Evolutionary conservation across 1,284 basidiomycete species (phyloP).

Genomic region (Coniferiporia weirii): DNA sequence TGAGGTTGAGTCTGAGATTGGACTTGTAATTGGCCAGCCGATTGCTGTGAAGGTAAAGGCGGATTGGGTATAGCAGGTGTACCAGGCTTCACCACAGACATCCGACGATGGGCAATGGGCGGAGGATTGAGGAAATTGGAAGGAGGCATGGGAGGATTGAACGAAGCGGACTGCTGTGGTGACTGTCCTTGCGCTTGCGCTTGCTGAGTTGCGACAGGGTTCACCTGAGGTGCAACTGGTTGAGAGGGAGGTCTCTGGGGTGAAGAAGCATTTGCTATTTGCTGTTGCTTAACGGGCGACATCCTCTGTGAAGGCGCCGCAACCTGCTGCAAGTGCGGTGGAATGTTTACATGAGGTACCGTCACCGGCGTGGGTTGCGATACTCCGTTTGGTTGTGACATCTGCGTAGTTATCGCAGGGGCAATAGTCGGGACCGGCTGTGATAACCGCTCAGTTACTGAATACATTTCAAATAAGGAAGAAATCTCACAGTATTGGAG

Average conservation of each 20-base stretch:
- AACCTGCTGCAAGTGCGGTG: conserved; percentile 14
- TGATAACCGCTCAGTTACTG: not conserved
- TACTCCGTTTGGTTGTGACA: conserved; percentile 5
- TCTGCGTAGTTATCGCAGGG: not conserved
- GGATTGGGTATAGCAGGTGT: conserved; percentile 15
- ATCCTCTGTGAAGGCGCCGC: conserved; percentile 9
- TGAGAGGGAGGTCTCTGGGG: conserved; percentile 14
- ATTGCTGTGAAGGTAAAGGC: conserved; percentile 13
- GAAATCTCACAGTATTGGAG: not conserved
- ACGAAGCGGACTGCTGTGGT: conserved; percentile 12
- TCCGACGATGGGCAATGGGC: conserved; percentile 21
- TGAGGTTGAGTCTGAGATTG: conserved; percentile 9
- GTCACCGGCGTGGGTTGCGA: conserved; percentile 8
- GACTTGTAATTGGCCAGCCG: not conserved
- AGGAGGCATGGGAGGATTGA: conserved; percentile 24
- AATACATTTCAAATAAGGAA: not conserved
- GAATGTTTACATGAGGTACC: conserved; percentile 3
- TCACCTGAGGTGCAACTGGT: conserved; percentile 33
- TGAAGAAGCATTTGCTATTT: not conserved
- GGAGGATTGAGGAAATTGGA: conserved; percentile 25
- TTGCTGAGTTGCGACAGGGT: conserved; percentile 18
- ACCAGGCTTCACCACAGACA: conserved; percentile 8
- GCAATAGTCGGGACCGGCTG: not conserved
- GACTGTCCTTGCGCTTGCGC: conserved; percentile 9
- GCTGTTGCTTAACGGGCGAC: conserved; percentile 12